Conservation (phyloP, 139 green algal species). For the Tetratostichococcus sp. region DNA sequence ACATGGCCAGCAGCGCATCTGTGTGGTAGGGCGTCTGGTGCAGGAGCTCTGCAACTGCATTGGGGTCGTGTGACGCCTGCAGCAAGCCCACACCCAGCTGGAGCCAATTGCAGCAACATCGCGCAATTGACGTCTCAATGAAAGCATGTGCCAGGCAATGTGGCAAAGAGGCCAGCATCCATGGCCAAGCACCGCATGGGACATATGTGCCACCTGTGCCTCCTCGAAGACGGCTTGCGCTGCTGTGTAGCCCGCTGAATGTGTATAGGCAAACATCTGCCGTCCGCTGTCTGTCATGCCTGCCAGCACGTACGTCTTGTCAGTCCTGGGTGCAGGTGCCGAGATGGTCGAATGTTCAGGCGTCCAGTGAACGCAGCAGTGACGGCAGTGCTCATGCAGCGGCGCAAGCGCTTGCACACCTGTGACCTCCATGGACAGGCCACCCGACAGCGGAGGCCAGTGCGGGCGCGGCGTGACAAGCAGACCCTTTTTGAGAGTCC, state of each 20-base stretch:
- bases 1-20: conserved; percentile 84
- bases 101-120: no score
- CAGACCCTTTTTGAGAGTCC: conserved; percentile 39
- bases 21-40: conserved; percentile 82
- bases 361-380: neutral
- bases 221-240: conserved; percentile 28
- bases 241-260: conserved; percentile 50
- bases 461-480: conserved; percentile 62
- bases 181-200: no score
- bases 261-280: conserved; percentile 52
- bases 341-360: no score
- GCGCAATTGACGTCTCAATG: no score
- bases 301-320: neutral
- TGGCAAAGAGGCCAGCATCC: no score
- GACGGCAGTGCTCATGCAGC: no score
- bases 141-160: no score
- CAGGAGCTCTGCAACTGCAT: conserved; percentile 54
- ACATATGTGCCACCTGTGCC: conserved; percentile 23
- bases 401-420: no score
- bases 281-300: conserved; percentile 22
- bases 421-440: conserved; percentile 38
- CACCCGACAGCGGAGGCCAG: conserved; percentile 49
- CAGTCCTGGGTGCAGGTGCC: no score
- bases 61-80: conserved; percentile 76
- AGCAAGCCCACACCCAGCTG: conserved; percentile 2